Evolutionary conservation across 2,329 filamentous ascomycete species (phyloP), one percentile per base, ranked within the genome.

Genomic region (Daldinia sp.): DNA sequence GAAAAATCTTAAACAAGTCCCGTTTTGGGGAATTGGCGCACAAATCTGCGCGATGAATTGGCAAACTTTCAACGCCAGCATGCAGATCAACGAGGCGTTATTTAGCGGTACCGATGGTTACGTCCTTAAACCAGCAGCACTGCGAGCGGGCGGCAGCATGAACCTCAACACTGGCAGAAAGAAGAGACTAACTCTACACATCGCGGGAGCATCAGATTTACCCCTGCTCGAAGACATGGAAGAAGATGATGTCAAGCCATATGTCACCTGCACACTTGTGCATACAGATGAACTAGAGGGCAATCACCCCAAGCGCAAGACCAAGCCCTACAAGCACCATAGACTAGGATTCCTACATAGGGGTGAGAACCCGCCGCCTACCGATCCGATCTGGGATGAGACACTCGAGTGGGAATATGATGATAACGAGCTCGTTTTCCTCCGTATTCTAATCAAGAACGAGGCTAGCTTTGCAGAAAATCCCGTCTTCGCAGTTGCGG

Each of bases 31-130:
- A 6, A 76, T 91, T 3, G 90, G 90, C 1, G 89, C 89, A 2
- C 90, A 92, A 73, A 89, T 92, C 53, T 91, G 88, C 75, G 90
- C 90, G 2, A 82, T 92, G 59, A 92, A 92, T 79, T 90, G 89
- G 87, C 90, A 92, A 74, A 90, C 85, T 0, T 92, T 91, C 70
- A 88, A 88, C 37, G 85, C 86, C 6, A 85, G 85, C 74, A 89
- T 90, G 81, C 90, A 92, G 77, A 81, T 92, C 71, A 92, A 92
- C 75, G 89, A 91, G 73, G 90, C 89, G 0, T 81, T 92, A 0
- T 92, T 92, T 77, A 84, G 82, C 53, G 89, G 88, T 12, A 88
- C 89, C 0, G 87, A 88, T 30, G 90, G 90, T 6, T 92, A 87
- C 73, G 85, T 92, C 0, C 81, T 92, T 23, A 92, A 92, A 76